Percentiles rank a stretch among this genome's conserved stretches.
phyloP scores from a whole-genome alignment of 1,284 basidiomycete genomes.

The Pterulicium gracile region DNA sequence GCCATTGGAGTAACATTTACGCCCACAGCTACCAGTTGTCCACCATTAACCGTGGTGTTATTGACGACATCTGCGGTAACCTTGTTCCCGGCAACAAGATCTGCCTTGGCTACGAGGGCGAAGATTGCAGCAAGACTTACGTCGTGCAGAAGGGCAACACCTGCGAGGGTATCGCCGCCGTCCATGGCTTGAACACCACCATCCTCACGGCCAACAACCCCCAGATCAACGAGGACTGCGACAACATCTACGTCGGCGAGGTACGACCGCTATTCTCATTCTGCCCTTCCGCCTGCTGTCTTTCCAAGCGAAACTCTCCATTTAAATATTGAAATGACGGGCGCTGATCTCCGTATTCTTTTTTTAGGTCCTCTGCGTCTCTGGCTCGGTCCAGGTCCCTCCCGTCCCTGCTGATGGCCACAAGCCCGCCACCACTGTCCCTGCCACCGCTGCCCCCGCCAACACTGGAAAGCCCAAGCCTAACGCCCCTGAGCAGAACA shows the following conservation, averaged over 20 bases:
- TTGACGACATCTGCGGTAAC: conserved; percentile 46
- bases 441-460: conserved; percentile 23
- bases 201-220: conserved; percentile 54
- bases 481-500: conserved; percentile 13
- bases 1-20: no score
- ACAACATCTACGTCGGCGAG: conserved; percentile 59
- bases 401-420: conserved; percentile 22
- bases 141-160: conserved; percentile 39
- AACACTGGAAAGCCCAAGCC: conserved; percentile 15
- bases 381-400: conserved; percentile 26
- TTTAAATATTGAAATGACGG: conserved; percentile 2
- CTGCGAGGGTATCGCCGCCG: conserved; percentile 33
- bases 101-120: conserved; percentile 36
- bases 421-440: conserved; percentile 20
- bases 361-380: conserved; percentile 40
- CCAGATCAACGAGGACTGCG: conserved; percentile 44
- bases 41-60: conserved; percentile 37
- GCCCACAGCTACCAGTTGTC: conserved; percentile 58
- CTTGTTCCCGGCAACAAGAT: conserved; percentile 34
- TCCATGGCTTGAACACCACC: conserved; percentile 34
- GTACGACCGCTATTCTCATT: conserved; percentile 22
- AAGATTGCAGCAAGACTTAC: conserved; percentile 39
- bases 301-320: neutral
- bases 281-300: no score
- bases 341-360: conserved; percentile 3